These are phyloP conservation scores for Trichopus zeylanicus DNA, from an alignment of 116 monocot genomes.

Conservation along the genomic window DNA sequence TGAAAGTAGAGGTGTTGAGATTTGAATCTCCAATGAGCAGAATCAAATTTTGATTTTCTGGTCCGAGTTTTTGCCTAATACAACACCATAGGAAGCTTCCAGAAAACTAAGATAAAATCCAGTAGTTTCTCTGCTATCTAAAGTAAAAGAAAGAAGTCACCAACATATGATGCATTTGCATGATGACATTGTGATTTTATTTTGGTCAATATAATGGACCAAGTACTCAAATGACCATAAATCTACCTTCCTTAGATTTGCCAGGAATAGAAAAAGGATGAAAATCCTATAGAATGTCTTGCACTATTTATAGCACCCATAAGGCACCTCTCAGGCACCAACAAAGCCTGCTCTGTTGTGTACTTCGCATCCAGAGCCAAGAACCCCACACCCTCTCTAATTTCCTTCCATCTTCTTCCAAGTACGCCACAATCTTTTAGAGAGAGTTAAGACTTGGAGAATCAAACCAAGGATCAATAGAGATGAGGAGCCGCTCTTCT, in stretches of 20 bases:
- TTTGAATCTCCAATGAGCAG: no score
- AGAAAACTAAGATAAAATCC: no score
- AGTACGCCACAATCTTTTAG: not conserved
- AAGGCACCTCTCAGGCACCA: slow-evolving; percentile 13
- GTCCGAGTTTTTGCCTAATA: no score
- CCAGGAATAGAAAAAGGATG: slow-evolving; percentile 12
- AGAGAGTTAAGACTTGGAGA: slow-evolving; percentile 1
- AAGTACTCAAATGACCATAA: slow-evolving; percentile 24
- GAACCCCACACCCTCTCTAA: slow-evolving; percentile 2
- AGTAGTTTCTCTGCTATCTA: not conserved
- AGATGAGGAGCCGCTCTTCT: slow-evolving; percentile 35
- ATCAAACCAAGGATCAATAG: slow-evolving; percentile 21
- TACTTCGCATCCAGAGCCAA: slow-evolving; percentile 26
- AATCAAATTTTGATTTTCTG: no score
- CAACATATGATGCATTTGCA: not conserved
- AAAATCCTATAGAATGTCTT: slow-evolving; percentile 29
- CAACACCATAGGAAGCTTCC: no score
- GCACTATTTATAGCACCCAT: slow-evolving; percentile 37
- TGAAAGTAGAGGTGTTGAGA: no score
- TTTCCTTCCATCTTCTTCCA: not conserved
- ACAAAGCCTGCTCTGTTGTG: slow-evolving; percentile 25
- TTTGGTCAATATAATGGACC: slow-evolving; percentile 1
- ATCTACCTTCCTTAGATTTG: slow-evolving; percentile 25
- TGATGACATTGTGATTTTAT: not conserved
- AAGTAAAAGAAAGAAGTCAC: no score